A percentile compares a stretch with the other conserved stretches of the same genome.
Conservation (phyloP, 176 grass and related monocot genomes). For the Carex kokanica region DNA sequence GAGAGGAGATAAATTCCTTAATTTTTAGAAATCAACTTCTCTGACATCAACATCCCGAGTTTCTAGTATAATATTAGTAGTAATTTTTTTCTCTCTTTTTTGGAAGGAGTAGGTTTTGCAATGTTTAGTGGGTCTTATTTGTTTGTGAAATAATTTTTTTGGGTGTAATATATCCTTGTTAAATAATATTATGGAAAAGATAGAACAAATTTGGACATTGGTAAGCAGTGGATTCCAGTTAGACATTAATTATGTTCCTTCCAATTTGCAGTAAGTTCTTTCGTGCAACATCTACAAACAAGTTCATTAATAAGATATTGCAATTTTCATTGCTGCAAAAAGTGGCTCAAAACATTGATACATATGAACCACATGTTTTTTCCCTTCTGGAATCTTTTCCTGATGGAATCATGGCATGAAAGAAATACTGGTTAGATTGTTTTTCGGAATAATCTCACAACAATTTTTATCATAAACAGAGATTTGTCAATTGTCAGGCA, state of each 20-base stretch:
- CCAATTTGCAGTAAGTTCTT: not conserved
- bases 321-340: not conserved
- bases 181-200: not conserved
- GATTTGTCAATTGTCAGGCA: constrained; percentile 40
- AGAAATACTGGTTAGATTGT: not conserved
- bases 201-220: not conserved
- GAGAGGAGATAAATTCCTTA: not conserved
- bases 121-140: not conserved
- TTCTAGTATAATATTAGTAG: not conserved
- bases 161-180: not conserved
- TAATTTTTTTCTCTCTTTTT: not conserved
- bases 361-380: not conserved
- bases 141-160: not conserved
- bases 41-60: not conserved
- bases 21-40: not conserved
- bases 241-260: not conserved
- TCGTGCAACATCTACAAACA: not conserved
- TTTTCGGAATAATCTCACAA: not conserved
- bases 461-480: not conserved
- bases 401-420: not conserved
- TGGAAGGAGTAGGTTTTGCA: not conserved
- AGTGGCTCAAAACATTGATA: not conserved
- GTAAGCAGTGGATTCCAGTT: not conserved
- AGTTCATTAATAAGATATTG: not conserved
- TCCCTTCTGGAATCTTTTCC: not conserved